Evolutionary conservation across 306 rosid species (phyloP), one percentile per base, ranked within the genome.

Genomic region (Senna tora): DNA sequence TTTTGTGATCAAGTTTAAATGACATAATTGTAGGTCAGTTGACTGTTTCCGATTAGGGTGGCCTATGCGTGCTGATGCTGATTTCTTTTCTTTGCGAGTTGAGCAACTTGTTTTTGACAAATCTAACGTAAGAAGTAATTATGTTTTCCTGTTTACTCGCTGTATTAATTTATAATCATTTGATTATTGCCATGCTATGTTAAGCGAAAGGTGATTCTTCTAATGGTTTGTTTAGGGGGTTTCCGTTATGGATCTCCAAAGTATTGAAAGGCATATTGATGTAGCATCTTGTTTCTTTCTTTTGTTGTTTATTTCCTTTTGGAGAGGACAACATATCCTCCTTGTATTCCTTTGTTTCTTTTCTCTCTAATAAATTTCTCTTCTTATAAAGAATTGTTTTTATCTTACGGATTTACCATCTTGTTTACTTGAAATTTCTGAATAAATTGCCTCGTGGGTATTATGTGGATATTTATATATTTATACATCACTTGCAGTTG

Each of bases 21-120:
- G 52, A 15, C 74, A 33, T 64, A 70, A 83, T 47, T 84, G 65
- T 45, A 94, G 98, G 98, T 94, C 98, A 7, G 96, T 75, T 76
- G 91, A 91, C 86, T 94, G 98, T 76, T 94, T 91, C 76, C 95
- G 95, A 69, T 82, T 91, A 76, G 97, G 98, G 61, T 94, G 98
- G 98, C 98, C 98, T 6, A 94, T 94, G 98, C 97, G 96, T 63
- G 96, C 94, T 6, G 98, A 89, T 77, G 97, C 97, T 54, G 96
- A 94, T 79, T 94, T 94, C 87, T 94, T 94, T 81, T 79, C 80
- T 77, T 56, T 78, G 77, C 84, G 85, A 45, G 12, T 8, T 52
- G 88, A 58, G 63, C 68, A 77, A 32, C 67, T 0, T 17, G 65
- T 0, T 64, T 76, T 61, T 74, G 89, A 91, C 52, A 87, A 81